Base-by-base conservation (phyloP, 257 asterid species). In the Ligustrum vulgare region DNA sequence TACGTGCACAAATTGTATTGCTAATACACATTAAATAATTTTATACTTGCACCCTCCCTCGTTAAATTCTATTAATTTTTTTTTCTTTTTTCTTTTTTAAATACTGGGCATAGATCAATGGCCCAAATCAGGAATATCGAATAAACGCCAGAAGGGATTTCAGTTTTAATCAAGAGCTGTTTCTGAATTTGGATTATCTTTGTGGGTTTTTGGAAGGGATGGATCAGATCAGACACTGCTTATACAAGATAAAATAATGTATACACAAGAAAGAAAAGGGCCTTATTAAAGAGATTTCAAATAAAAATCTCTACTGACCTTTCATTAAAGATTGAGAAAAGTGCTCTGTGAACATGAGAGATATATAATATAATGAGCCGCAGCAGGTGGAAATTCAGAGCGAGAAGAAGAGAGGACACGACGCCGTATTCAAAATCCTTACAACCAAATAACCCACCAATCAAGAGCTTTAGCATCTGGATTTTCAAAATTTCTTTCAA, bases 121-220 rank as follows among this genome's bases (percentile, higher is more conserved):
- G 73, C 83, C 89, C 88, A 83, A 89, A 90, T 82, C 94, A 75
- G 49, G 72, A 78, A 84, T 58, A 36, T 69, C 33, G 20, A 70
- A 49, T 41, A 10, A 72, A 76, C 35, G 70, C 67, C 67, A 82
- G 31, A 77, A 60, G 77, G 73, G 70, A 37, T 43, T 73, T 2
- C 18, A 71, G 70, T 43, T 71, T 54, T 63, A 60, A 58, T 75
- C 80, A 71, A 82, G 86, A 84, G 79, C 84, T 77, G 78, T 28
- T 20, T 32, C 51, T 8, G 32, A 75, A 69, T 34, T 22, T 67
- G 72, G 16, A 56, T 23, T 32, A 70, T 23, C 49, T 8, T 47
- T 8, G 72, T 32, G 80, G 60, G 72, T 72, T 5, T 12, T 32
- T 72, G 33, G 79, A 43, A 66, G 67, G 41, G 67, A 25, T 36